phyloP scores from a whole-genome alignment of 768 basidiomycete species.

The Termitomyces sp. region DNA sequence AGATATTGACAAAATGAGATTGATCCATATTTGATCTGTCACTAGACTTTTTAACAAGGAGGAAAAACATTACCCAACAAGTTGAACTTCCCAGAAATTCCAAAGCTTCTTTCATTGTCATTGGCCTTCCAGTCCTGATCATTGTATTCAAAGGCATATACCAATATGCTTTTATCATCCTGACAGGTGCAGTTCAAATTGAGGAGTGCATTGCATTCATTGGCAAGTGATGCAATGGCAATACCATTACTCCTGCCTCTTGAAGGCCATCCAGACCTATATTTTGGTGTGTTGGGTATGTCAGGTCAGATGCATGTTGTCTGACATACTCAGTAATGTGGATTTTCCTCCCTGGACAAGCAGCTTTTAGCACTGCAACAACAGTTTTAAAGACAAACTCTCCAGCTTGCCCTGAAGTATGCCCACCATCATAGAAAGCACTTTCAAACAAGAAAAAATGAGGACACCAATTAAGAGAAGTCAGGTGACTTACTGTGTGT shows the following conservation, averaged over 20 bases:
- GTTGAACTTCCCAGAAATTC: constrained; percentile 31
- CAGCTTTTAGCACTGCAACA: constrained; percentile 30
- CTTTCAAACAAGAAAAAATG: constrained; percentile 15
- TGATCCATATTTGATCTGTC: not conserved
- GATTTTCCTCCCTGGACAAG: constrained; percentile 36
- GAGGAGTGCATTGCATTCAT: constrained; percentile 30
- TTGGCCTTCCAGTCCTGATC: constrained; percentile 36
- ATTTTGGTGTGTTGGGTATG: not conserved
- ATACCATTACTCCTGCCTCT: constrained; percentile 27
- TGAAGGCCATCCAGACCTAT: constrained; percentile 40
- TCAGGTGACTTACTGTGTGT: constrained; percentile 30
- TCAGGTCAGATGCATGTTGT: not conserved
- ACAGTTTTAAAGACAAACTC: constrained; percentile 37
- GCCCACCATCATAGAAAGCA: constrained; percentile 33
- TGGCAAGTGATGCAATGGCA: constrained; percentile 27
- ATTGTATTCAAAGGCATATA: constrained; percentile 37
- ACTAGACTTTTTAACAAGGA: constrained; percentile 11
- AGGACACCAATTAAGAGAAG: not conserved
- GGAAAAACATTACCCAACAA: constrained; percentile 24
- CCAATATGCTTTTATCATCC: constrained; percentile 27
- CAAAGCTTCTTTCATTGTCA: constrained; percentile 38
- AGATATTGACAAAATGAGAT: too few relatives aligned
- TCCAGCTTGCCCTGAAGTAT: constrained; percentile 30
- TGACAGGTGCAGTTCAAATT: constrained; percentile 33
- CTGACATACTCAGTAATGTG: constrained; percentile 32